Conservation (phyloP, 1,284 basidiomycete genomes). For the Neolentinus lepideus region DNA sequence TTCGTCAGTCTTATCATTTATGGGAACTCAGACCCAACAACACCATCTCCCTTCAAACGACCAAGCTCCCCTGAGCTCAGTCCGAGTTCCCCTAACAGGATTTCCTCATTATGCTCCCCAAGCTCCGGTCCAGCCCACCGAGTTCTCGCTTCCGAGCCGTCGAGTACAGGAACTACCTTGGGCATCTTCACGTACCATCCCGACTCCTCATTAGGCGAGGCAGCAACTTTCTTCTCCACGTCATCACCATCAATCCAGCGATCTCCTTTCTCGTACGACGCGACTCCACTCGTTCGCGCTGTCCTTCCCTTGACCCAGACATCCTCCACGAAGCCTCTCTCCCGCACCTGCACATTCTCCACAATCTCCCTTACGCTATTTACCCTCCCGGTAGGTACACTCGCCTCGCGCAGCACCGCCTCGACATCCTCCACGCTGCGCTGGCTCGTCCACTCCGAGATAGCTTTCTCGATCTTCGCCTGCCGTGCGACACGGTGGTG, state of each 20-base stretch:
- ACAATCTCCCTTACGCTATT: slow-evolving; percentile 54
- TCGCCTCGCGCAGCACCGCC: slow-evolving; percentile 46
- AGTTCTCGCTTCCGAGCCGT: slow-evolving; percentile 47
- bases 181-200: slow-evolving; percentile 63
- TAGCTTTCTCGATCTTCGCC: slow-evolving; percentile 54
- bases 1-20: too few relatives aligned
- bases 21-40: slow-evolving; percentile 24
- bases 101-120: slow-evolving; percentile 55
- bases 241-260: slow-evolving; percentile 23
- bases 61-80: slow-evolving; percentile 34
- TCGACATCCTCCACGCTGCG: slow-evolving; percentile 51
- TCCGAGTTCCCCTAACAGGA: slow-evolving; percentile 43
- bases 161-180: slow-evolving; percentile 50
- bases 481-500: slow-evolving; percentile 52
- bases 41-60: slow-evolving; percentile 34
- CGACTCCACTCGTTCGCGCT: slow-evolving; percentile 25
- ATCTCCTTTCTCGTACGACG: background rate
- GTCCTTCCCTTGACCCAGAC: slow-evolving; percentile 37
- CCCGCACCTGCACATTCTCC: slow-evolving; percentile 45
- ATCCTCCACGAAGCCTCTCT: slow-evolving; percentile 50
- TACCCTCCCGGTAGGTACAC: slow-evolving; percentile 59
- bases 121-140: slow-evolving; percentile 64
- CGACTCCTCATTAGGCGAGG: background rate
- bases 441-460: slow-evolving; percentile 50
- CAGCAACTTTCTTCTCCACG: slow-evolving; percentile 23